Percentiles rank a stretch among this genome's conserved stretches.
These are phyloP conservation scores for Ustulina deusta DNA, from an alignment of 2,329 filamentous ascomycete species.

Conservation along the genomic window DNA sequence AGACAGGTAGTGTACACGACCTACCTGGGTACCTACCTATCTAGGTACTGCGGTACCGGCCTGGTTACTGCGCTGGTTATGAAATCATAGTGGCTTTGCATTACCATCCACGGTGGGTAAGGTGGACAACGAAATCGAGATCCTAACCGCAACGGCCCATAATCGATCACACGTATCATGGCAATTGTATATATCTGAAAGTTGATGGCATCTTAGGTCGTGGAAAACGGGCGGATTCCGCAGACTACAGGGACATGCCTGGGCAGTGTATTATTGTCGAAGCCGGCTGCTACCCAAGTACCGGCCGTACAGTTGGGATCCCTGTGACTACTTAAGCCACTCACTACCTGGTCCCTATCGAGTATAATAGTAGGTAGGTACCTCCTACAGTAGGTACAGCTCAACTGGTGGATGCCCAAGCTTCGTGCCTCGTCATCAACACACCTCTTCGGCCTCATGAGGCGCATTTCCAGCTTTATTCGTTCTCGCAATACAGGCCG, in stretches of 20 bases:
- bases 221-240: background rate
- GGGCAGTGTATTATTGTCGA: too few species aligned
- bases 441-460: slow-evolving; percentile 11
- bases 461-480: background rate
- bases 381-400: too few species aligned
- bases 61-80: slow-evolving; percentile 7
- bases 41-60: background rate
- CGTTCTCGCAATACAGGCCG: background rate
- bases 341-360: too few species aligned
- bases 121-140: slow-evolving; percentile 31
- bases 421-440: slow-evolving; percentile 27
- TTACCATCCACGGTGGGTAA: slow-evolving; percentile 8
- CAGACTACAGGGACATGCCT: slow-evolving; percentile 2
- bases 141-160: slow-evolving; percentile 15
- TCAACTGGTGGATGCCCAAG: background rate
- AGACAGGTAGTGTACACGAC: too few species aligned
- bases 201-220: slow-evolving; percentile 21
- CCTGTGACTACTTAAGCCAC: too few species aligned
- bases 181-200: too few species aligned
- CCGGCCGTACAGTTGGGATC: too few species aligned
- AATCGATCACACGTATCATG: background rate
- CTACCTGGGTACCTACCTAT: background rate
- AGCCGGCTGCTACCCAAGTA: too few species aligned
- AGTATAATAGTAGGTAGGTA: too few species aligned
- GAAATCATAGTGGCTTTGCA: slow-evolving; percentile 4